Evolutionary conservation across 805 yeast species (phyloP), one percentile per base, ranked within the genome.

Genomic region (Saccharomycopsis javanensis): DNA sequence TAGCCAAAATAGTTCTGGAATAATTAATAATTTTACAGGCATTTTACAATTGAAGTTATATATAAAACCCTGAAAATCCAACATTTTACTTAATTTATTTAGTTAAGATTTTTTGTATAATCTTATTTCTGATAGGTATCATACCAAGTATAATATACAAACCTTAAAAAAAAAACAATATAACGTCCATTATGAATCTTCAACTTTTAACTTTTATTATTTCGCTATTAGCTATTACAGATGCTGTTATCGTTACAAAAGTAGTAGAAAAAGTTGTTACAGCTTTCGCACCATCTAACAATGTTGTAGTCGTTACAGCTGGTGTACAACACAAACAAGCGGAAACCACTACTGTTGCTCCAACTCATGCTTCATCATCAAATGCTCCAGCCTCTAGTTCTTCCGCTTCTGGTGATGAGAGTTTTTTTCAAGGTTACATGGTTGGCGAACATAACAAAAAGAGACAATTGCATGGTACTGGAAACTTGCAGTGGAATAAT

Each of bases 361-460:
- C 62, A 51, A 51, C 33, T 25, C 50, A 48, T 53, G 61, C 63
- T 25, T 55, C 55, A 60, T 65, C 71, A 55, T 33, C 65, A 63
- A n/a, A 50, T 54, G 57, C 60, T 23, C 58, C 53, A 20, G 56
- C 56, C 5, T 46, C 62, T 8, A 51, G 62, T 25, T 60, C 62
- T 34, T 55, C 52, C 59, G 64, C 71, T 55, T 59, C 70, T 16
- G 55, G 57, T 42, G 58, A 63, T 27, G 57, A 61, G 35, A 55
- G 50, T 60, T 64, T 70, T 55, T 59, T 69, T 15, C 56, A 57
- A 37, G 34, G 27, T 1, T 65, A 69, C 33, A 79, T 84, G 62
- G 73, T 87, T 59, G 73, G 71, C 56, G 81, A 76, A 61, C 91
- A 85, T 73, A 86, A 86, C 71, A 60, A 68, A 34, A 75, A 76